Evolutionary conservation across 1,284 basidiomycete species (phyloP).

Genomic region (Cryptococcus floricola): DNA sequence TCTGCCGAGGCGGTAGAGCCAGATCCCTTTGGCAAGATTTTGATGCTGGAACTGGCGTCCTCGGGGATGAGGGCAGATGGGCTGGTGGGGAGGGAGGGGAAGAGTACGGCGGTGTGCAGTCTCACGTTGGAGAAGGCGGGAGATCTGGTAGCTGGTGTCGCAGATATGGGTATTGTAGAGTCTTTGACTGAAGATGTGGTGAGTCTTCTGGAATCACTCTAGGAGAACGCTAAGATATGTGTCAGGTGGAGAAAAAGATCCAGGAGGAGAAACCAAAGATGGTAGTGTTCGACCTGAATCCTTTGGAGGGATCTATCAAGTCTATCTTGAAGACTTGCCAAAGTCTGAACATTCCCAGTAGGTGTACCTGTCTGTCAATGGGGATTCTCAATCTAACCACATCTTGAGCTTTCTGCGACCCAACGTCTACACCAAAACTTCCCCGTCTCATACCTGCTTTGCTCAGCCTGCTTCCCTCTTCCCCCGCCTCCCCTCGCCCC

Average conservation of each 20-base stretch:
- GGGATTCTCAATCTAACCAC: not conserved
- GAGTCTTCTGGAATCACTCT: conserved; percentile 15
- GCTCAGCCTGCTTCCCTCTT: conserved; percentile 37
- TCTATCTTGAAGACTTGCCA: conserved; percentile 54
- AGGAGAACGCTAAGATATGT: not conserved
- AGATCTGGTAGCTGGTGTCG: conserved; percentile 74
- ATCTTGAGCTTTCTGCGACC: conserved; percentile 57
- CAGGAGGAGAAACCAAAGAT: conserved; percentile 54
- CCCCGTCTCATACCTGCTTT: conserved; percentile 65
- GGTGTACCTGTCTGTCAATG: conserved; percentile 27
- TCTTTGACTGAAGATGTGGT: conserved; percentile 56
- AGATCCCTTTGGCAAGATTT: conserved; percentile 66
- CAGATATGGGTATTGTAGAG: conserved; percentile 79
- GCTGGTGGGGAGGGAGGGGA: conserved; percentile 50
- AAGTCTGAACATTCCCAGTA: conserved; percentile 56
- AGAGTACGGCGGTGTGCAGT: conserved; percentile 53
- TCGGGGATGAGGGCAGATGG: conserved; percentile 81
- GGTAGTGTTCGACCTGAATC: conserved; percentile 79
- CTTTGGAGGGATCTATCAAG: conserved; percentile 58
- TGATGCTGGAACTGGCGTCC: conserved; percentile 57
- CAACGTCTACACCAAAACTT: conserved; percentile 81
- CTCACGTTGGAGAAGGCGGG: conserved; percentile 72
- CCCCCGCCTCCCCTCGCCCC: conserved; percentile 20
- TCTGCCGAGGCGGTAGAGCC: conserved; percentile 5
- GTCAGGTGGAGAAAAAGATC: conserved; percentile 18